Base-by-base conservation (phyloP, 169 alveolate species). In the Fabrea salina region DNA sequence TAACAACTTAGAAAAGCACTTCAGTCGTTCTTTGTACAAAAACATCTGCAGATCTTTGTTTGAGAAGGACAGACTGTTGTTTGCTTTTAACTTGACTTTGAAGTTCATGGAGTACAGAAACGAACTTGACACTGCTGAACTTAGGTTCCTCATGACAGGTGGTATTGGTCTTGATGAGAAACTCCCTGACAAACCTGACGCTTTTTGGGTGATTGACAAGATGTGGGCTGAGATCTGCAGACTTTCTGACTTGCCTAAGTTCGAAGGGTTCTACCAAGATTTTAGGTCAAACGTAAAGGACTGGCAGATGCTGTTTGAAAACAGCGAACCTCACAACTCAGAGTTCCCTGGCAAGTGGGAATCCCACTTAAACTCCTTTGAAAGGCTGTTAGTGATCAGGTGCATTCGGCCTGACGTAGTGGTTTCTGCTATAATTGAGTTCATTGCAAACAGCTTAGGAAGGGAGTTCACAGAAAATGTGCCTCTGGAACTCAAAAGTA, bases 351-450 rank as follows among this genome's bases (percentile, higher is more conserved):
- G 80, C n/a, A 83, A 84, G 56, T 81, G 83, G 90, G 19, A 71
- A 33, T 57, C 84, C 5, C 49, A 75, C 57, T 68, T 91, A 66
- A 64, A 86, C 35, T 86, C 86, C 57, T 86, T 95, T 81, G 83
- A 89, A 80, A 87, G 82, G 56, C 64, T 92, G 79, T 67, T 88
- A 59, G 80, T 95, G 0, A 78, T 92, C 35, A 86, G 96, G 86
- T 88, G 94, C 79, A 83, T 95, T 33, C 86, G 98, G 30, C 97
- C 97, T 2, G 98, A 95, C 66, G 87, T 91, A 51, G 76, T 95
- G 53, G 82, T 88, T 19, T 90, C 91, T 16, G 92, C 96, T 27
- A 91, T 91, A 35, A 76, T 82, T 84, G 84, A 79, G 39, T 91
- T 88, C 82, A 91, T 91, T 19, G 66, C 86, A 51, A 91, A 78